Base-by-base conservation (phyloP, 768 basidiomycete species). In the Tulasnella sp. region DNA sequence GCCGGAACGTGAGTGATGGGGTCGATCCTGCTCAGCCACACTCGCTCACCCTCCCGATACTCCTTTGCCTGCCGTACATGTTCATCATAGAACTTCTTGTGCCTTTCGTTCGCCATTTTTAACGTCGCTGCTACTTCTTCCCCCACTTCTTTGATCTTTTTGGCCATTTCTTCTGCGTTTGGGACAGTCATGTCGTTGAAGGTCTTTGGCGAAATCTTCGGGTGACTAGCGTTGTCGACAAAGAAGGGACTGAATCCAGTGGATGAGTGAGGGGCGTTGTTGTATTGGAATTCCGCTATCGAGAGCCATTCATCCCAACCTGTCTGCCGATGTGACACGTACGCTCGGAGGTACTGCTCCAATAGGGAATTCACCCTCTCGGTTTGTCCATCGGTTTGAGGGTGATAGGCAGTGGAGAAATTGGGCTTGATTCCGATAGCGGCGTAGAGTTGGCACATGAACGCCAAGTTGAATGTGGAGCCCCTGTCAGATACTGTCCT, bases 351-450 rank as follows among this genome's bases (percentile, higher is more conserved):
- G 30, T n/a, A 56, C 8, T 55, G 51, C 17, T 56, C 51, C 0
- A 60, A 4, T 8, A n/a, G 1, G 26, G 54, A 51, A 24, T 56
- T 60, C 9, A 29, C 34, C 29, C 59, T 19, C 27, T 60, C 50
- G 8, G 56, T 41, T 30, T 38, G 51, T 19, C 59, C 59, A 29
- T 60, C 51, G 3, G 59, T 58, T 17, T 56, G 51, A 1, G 59
- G 59, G 10, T 56, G 51, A 29, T 50, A 58, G 2, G 56, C 42
- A 1, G 56, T 58, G 2, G 38, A 54, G 4, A 19, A 24, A 1
- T 3, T 13, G 7, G 32, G n/a, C 19, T 45, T 21, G 42, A 45
- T 60, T 9, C 17, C 4, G 29, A 48, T 2, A 4, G 23, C 30
- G 30, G 9, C 26, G 34, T 42, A 34, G 9, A 54, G n/a, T 1